Evolutionary conservation across 352 stramenopile species (phyloP).

Genomic region (Phytophthora ohioensis): DNA sequence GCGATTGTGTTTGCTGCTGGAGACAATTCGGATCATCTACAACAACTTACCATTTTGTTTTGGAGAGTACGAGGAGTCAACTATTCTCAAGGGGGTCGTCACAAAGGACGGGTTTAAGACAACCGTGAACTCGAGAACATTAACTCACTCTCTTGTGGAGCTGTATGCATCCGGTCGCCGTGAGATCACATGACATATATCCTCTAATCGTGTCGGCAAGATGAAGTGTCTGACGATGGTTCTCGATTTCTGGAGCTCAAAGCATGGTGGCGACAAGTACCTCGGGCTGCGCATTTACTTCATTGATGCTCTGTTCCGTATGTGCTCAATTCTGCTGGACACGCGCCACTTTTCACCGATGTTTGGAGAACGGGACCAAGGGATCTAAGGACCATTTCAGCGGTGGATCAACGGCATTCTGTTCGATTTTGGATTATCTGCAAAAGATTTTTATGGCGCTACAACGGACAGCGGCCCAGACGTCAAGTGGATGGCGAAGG

Average conservation of each 20-base stretch:
- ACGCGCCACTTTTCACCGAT: not conserved
- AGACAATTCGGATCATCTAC: constrained; percentile 1
- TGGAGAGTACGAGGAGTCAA: constrained; percentile 9
- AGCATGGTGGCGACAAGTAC: not conserved
- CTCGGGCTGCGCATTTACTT: constrained; percentile 12
- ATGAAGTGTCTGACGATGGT: not conserved
- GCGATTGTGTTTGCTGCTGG: constrained; percentile 6
- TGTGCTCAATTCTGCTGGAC: constrained; percentile 2
- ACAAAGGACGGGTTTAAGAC: constrained; percentile 10
- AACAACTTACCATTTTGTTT: constrained; percentile 9
- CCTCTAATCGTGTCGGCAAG: not conserved
- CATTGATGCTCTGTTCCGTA: not conserved
- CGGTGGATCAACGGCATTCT: constrained; percentile 10
- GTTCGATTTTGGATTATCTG: not conserved
- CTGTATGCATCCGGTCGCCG: not conserved
- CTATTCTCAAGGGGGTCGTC: constrained; percentile 6
- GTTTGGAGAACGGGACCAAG: constrained; percentile 7
- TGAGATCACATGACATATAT: not conserved
- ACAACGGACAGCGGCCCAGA: constrained; percentile 7
- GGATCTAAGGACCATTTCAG: not conserved
- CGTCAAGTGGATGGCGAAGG: constrained; percentile 11
- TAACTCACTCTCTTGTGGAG: constrained; percentile 6
- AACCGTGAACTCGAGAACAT: constrained; percentile 1
- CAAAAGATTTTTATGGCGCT: constrained; percentile 5
- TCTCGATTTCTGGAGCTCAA: constrained; percentile 1